Base-by-base conservation (phyloP, 805 yeast genomes). In the Metschnikowia picachoensis region DNA sequence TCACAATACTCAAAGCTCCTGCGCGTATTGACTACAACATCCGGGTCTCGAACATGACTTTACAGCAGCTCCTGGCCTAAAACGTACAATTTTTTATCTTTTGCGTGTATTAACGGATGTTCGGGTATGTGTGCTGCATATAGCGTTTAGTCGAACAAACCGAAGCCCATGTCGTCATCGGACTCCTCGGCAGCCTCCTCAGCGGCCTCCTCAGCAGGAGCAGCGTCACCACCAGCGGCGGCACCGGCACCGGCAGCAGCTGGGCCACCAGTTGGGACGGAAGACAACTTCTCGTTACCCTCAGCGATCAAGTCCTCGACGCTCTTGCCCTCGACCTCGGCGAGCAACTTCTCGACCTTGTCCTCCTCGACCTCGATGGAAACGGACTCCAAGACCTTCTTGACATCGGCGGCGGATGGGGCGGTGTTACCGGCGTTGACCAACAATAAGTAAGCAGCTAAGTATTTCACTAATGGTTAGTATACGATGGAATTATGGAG, bases 391-490 rank as follows among this genome's bases (percentile, higher is more conserved):
- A 69, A 67, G 55, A 69, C 71, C 44, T 62, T 52, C 59, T 61
- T 64, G 67, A 69, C 53, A 60, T 68, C 73, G 43, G 73, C 63
- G 49, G 72, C 69, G 52, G 73, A 66, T 61, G 74, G 74, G 52
- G 72, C 50, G 50, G 71, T 53, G 70, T 69, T 68, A 59, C 74
- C 74, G 65, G 72, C 73, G 70, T 68, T 67, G 55, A 67, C 71
- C 65, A 69, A 68, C 65, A 69, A 68, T 61, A 69, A 67, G 72
- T 69, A 69, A 60, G 74, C 74, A 64, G 74, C 74, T 61, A 69
- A 65, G 73, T 69, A 69, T 67, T 68, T 69, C 74, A 69, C 70
- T 68, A 41, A 27, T n/a, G 29, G 67, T 64, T 63, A 63, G 67
- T 62, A 61, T 41, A 20, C 12, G 40, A 29, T 20, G 20, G 20